Evolutionary conservation across 768 basidiomycete genomes (phyloP), one percentile per base, ranked within the genome.

Genomic region (Phaffia tasmanica): DNA sequence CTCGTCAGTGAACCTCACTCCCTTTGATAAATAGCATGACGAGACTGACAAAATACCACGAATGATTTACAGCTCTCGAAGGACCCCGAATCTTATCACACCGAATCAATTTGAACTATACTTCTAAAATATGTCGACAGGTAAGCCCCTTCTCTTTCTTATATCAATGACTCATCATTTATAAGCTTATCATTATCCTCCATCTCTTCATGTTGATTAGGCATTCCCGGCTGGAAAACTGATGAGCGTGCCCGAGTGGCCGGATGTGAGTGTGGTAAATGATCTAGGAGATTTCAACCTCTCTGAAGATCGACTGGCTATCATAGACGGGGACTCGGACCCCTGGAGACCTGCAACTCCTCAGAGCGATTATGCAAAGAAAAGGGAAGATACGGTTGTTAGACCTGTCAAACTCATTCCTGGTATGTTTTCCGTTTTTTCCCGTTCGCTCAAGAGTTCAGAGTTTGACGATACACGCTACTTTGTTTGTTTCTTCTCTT

Each of bases 351-450:
- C 90, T 0, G 84, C 83, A 71, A 77, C 76, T 21, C 75, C 76
- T 5, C 70, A 72, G 47, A 71, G 71, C 2, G 74, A 76, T 27
- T 54, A 71, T 35, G 89, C 90, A 2, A 72, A 77, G 7, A 79
- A 83, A 57, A 80, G 91, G 21, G 75, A 80, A 53, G 89, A 91
- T 75, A 90, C 89, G 0, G 76, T 85, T 19, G 72, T 84, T 47
- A 80, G 81, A 49, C 93, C 93, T 0, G 90, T 90, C 77, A 91
- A 92, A 74, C 72, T 93, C 51, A 95, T 95, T 66, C 85, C 86
- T 14, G 80, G 90, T 90, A 70, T 29, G 85, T 79, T 55, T 29
- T 35, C 14, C n/a, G 15, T n/a, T 53, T 15, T 1, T 46, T 55
- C 23, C 51, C 5, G 27, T 23, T 29, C 9, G n/a, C 35, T 42